Base-by-base conservation (phyloP, 2,329 filamentous ascomycete species). In the Pseudogymnoascus destructans region DNA sequence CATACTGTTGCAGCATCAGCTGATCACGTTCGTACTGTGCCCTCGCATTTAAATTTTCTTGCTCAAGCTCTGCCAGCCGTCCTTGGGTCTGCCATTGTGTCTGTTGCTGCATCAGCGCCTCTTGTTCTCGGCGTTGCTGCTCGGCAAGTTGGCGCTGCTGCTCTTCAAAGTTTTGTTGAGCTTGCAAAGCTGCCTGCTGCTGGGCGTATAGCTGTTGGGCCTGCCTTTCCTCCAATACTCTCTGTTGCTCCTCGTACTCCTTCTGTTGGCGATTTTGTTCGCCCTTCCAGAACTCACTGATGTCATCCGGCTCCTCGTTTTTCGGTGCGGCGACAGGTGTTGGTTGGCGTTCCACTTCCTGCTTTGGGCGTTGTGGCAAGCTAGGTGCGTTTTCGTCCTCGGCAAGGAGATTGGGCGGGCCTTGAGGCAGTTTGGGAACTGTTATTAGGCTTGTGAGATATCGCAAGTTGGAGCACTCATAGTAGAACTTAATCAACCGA, bases 21-120 rank as follows among this genome's bases (percentile, higher is more conserved):
- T 97, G 93, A 70, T 98, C 91, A n/a, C 86, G 86, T 71, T 97
- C 91, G 69, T 96, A 97, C 72, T 97, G 93, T 7, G 91, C 89
- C 40, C 93, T 82, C 3, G 93, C 93, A 66, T 93, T 92, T 23
- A 98, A 75, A 65, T 98, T 97, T 73, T 97, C 92, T 59, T 86
- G 87, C 73, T 98, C 92, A 55, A 98, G 77, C 73, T 98, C 93
- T 1, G 92, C 93, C 66, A 98, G 78, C n/a, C 90, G 86, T 36
- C 93, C 93, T 70, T 97, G 91, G 0, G 92, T 97, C 69, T 97
- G 92, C 73, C 91, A 89, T 66, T 92, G 85, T 61, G 88, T 87
- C 68, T 98, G 93, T 64, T 97, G 89, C 21, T 85, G 81, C 68
- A 93, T 75, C 30, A 98, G 78, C 49, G 93, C 89, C 70, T 97